A percentile compares a stretch with the other conserved stretches of the same genome.
phyloP scores from a whole-genome alignment of 2,329 filamentous ascomycete genomes.

The Monosporascus cannonballus region DNA sequence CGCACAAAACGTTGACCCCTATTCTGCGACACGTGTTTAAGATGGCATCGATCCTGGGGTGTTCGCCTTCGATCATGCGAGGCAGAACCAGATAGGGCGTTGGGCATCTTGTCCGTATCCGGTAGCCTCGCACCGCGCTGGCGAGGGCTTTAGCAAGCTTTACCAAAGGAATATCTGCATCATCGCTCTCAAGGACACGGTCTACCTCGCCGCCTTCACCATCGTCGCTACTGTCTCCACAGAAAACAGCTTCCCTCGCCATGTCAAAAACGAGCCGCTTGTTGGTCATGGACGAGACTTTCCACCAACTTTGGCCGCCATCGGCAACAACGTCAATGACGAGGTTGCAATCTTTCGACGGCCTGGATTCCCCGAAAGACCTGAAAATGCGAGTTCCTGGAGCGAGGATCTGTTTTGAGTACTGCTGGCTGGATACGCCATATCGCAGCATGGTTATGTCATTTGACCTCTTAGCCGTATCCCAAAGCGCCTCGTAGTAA shows the following conservation, averaged over 20 bases:
- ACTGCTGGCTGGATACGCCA: slow-evolving; percentile 18
- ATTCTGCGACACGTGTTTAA: slow-evolving; percentile 19
- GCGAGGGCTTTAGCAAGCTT: slow-evolving; percentile 22
- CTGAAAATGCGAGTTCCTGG: slow-evolving; percentile 24
- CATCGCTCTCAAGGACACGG: slow-evolving; percentile 4
- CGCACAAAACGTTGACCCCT: slow-evolving; percentile 19
- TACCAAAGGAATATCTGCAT: slow-evolving; percentile 23
- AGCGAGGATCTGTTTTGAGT: slow-evolving; percentile 19
- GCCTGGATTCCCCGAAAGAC: slow-evolving; percentile 18
- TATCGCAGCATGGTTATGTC: slow-evolving; percentile 24
- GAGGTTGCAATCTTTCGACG: slow-evolving; percentile 15
- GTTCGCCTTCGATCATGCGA: slow-evolving; percentile 19
- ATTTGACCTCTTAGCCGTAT: slow-evolving; percentile 21
- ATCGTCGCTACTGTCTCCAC: slow-evolving; percentile 22
- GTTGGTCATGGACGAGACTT: slow-evolving; percentile 27
- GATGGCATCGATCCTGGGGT: slow-evolving; percentile 19
- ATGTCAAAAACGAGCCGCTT: slow-evolving; percentile 24
- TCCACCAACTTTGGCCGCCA: slow-evolving; percentile 25
- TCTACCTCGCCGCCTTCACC: slow-evolving; percentile 8
- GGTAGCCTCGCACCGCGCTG: slow-evolving; percentile 18
- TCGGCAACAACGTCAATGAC: slow-evolving; percentile 24
- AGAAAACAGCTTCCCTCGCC: slow-evolving; percentile 25
- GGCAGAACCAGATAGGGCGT: slow-evolving; percentile 20
- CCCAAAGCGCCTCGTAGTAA: slow-evolving; percentile 24
- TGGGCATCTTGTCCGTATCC: slow-evolving; percentile 20